Evolutionary conservation across 225 moss, liverwort and hornwort species (phyloP).

Genomic region (Polytrichum commune): DNA sequence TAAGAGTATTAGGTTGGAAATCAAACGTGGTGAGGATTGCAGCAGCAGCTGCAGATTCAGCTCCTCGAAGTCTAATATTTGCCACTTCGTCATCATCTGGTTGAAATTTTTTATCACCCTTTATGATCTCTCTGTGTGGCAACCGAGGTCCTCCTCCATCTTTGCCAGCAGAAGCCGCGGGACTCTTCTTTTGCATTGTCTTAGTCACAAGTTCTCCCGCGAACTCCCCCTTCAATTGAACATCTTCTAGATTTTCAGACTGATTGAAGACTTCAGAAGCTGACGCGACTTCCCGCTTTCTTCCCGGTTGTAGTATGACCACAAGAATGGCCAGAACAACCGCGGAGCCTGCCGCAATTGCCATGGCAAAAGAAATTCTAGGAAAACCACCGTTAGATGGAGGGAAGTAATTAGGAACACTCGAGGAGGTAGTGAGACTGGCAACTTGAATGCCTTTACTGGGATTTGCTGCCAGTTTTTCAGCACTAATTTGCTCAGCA

Average conservation of each 20-base stretch:
- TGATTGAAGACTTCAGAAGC: slow-evolving; percentile 3
- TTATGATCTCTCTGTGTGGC: not conserved
- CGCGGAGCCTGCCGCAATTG: slow-evolving; percentile 48
- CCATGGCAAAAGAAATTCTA: slow-evolving; percentile 30
- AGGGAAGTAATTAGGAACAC: slow-evolving; percentile 17
- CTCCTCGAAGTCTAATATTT: not conserved
- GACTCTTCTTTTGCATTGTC: not conserved
- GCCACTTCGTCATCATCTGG: too few species aligned
- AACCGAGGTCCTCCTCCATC: not conserved
- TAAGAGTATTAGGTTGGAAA: slow-evolving; percentile 10
- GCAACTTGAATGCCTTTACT: slow-evolving; percentile 14
- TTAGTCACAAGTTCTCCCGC: slow-evolving; percentile 18
- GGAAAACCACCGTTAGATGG: slow-evolving; percentile 29
- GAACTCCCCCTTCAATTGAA: slow-evolving; percentile 18
- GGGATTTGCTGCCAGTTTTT: not conserved
- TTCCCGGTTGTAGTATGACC: slow-evolving; percentile 29
- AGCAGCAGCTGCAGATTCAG: not conserved
- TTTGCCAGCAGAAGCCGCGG: not conserved
- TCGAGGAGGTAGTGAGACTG: slow-evolving; percentile 27
- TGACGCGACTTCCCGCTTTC: slow-evolving; percentile 2
- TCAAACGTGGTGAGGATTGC: slow-evolving; percentile 21
- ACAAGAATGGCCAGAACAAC: slow-evolving; percentile 39
- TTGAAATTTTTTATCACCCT: too few species aligned
- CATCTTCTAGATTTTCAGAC: slow-evolving; percentile 14
- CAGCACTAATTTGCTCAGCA: slow-evolving; percentile 25